phyloP scores from a whole-genome alignment of 495 filamentous ascomycete genomes.

The Tricharina praecox region DNA sequence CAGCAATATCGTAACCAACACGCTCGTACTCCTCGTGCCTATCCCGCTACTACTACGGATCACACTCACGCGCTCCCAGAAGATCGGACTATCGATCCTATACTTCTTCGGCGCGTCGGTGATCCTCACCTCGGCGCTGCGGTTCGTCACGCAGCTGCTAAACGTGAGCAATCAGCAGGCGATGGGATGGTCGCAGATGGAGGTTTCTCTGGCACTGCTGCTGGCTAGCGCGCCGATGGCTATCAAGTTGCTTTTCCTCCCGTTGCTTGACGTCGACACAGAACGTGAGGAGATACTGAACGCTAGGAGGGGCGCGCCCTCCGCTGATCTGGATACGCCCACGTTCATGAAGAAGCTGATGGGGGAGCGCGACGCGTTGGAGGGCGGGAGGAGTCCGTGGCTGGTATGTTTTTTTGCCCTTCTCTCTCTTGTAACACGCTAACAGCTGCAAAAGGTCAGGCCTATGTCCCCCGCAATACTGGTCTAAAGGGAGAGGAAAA shows the following conservation, averaged over 20 bases:
- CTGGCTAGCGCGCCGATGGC: constrained; percentile 23
- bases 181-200: constrained; percentile 25
- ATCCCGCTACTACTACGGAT: constrained; percentile 23
- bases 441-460: too few species aligned
- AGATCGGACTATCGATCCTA: constrained; percentile 16
- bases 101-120: constrained; percentile 26
- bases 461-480: too few species aligned
- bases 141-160: constrained; percentile 25
- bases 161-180: constrained; percentile 24
- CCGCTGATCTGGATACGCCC: neutral
- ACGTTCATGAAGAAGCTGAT: neutral
- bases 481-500: too few species aligned
- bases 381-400: too few species aligned
- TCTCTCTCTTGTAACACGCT: too few species aligned
- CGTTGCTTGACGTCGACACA: constrained; percentile 9
- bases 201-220: constrained; percentile 21
- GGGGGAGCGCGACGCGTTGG: neutral
- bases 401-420: too few species aligned
- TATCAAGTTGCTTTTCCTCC: constrained; percentile 18
- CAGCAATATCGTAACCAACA: constrained; percentile 26
- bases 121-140: constrained; percentile 23
- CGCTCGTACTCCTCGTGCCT: constrained; percentile 22
- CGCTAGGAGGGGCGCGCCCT: neutral
- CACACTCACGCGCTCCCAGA: constrained; percentile 17
- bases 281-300: neutral